Percentiles rank a stretch among this genome's conserved stretches.
Evolutionary conservation across 495 filamentous ascomycete species (phyloP).

Genomic region (Trichoderma erinaceum): DNA sequence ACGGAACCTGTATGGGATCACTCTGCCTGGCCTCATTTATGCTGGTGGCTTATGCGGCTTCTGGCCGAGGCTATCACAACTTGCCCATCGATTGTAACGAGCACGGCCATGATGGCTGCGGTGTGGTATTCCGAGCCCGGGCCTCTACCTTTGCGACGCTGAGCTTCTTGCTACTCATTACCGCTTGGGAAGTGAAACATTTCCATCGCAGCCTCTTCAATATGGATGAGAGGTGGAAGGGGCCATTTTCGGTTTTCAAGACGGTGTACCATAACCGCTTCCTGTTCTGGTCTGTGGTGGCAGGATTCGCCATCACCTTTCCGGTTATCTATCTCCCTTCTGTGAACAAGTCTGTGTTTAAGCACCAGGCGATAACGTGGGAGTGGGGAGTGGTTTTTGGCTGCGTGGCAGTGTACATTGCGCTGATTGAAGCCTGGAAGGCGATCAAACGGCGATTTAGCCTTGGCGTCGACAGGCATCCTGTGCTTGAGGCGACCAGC

Average conservation of each 20-base stretch:
- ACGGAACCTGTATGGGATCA: conserved; percentile 50
- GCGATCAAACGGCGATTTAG: conserved; percentile 36
- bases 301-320: conserved; percentile 51
- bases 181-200: conserved; percentile 55
- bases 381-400: conserved; percentile 54
- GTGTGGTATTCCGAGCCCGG: conserved; percentile 55
- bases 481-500: background rate
- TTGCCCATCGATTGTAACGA: conserved; percentile 49
- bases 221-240: conserved; percentile 38
- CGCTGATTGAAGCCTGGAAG: conserved; percentile 49
- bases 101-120: conserved; percentile 37
- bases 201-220: conserved; percentile 49
- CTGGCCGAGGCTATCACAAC: conserved; percentile 27
- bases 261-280: conserved; percentile 53
- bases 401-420: conserved; percentile 40
- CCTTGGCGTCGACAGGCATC: conserved; percentile 13
- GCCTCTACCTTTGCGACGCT: conserved; percentile 65
- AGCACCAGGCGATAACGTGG: conserved; percentile 51
- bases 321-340: conserved; percentile 52
- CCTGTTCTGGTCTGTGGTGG: conserved; percentile 51
- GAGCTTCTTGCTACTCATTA: conserved; percentile 50
- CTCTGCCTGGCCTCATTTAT: conserved; percentile 50
- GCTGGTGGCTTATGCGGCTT: conserved; percentile 38
- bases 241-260: conserved; percentile 38
- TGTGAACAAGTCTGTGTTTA: conserved; percentile 50